Evolutionary conservation across 2,329 filamentous ascomycete genomes (phyloP).

Genomic region (Pezicula neosporulosa): DNA sequence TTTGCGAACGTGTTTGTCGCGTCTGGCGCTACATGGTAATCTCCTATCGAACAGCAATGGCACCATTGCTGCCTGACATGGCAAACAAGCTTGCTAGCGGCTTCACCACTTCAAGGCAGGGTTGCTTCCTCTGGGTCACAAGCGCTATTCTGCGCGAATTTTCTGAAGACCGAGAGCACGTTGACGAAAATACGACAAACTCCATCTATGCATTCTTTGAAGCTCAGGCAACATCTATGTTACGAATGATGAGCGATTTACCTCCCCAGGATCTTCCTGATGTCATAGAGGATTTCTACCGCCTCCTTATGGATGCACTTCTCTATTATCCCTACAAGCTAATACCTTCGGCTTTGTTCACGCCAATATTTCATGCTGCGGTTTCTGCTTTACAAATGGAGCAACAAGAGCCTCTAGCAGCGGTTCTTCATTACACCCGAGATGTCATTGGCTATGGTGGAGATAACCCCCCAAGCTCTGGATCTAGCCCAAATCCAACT

Average conservation of each 20-base stretch:
- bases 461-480: slow-evolving; percentile 64
- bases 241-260: slow-evolving; percentile 84
- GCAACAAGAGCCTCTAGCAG: slow-evolving; percentile 86
- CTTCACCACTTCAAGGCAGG: slow-evolving; percentile 82
- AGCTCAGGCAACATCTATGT: slow-evolving; percentile 84
- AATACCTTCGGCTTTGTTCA: slow-evolving; percentile 73
- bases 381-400: slow-evolving; percentile 84
- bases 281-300: slow-evolving; percentile 75
- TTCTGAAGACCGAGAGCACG: slow-evolving; percentile 81
- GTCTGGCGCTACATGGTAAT: slow-evolving; percentile 98
- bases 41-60: slow-evolving; percentile 86
- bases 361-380: slow-evolving; percentile 82
- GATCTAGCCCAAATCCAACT: slow-evolving; percentile 55
- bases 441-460: slow-evolving; percentile 88
- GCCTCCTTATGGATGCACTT: slow-evolving; percentile 84
- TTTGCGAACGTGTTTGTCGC: slow-evolving; percentile 88
- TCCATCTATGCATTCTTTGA: slow-evolving; percentile 95
- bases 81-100: slow-evolving; percentile 85
- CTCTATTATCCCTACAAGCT: slow-evolving; percentile 88
- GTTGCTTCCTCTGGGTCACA: slow-evolving; percentile 98
- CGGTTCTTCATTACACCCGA: slow-evolving; percentile 87
- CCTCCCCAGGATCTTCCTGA: slow-evolving; percentile 58
- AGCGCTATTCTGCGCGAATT: slow-evolving; percentile 94
- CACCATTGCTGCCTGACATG: slow-evolving; percentile 77
- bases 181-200: slow-evolving; percentile 76